Evolutionary conservation across 2,329 filamentous ascomycete genomes (phyloP), one percentile per base, ranked within the genome.

Genomic region (Sporothrix protearum): DNA sequence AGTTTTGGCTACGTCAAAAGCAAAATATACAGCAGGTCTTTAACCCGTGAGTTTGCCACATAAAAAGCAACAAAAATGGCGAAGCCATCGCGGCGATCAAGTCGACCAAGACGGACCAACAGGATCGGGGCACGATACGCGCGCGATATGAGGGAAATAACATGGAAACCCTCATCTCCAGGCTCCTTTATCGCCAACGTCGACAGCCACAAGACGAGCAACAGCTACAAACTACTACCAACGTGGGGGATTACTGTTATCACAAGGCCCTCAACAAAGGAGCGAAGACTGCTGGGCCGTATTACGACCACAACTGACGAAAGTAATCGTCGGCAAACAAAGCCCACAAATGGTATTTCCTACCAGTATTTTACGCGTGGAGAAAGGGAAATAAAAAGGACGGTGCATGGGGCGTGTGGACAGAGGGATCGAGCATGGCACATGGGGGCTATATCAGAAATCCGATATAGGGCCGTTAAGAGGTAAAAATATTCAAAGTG

Each of bases 361-460:
- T 9, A n/a, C n/a, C n/a, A n/a, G n/a, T 36, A 28, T 67, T 51
- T 36, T 39, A 68, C 64, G 47, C 28, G 47, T 53, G 30, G 64
- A 51, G 28, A 55, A 67, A 19, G 45, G 14, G 1, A 9, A 55
- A 19, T 7, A 55, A 28, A 25, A 68, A 3, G 19, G 9, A 28
- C 39, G 6, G 16, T 33, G 28, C 16, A 22, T 45, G 12, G 12
- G 19, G 14, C 19, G 42, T 47, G 42, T 30, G 25, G 16, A 36
- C 9, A 33, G 33, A 9, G 19, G 28, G 49, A n/a, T 42, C 19
- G 22, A 42, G n/a, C 10, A 5, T 42, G 3, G n/a, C 30, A 42
- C n/a, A 64, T 45, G 59, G 9, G 36, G 59, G 59, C n/a, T 64
- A 55, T 68, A 68, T 42, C n/a, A 55, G 49, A 53, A 1, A 12